Evolutionary conservation across 805 yeast genomes (phyloP).

Genomic region (Lachancea sp.): DNA sequence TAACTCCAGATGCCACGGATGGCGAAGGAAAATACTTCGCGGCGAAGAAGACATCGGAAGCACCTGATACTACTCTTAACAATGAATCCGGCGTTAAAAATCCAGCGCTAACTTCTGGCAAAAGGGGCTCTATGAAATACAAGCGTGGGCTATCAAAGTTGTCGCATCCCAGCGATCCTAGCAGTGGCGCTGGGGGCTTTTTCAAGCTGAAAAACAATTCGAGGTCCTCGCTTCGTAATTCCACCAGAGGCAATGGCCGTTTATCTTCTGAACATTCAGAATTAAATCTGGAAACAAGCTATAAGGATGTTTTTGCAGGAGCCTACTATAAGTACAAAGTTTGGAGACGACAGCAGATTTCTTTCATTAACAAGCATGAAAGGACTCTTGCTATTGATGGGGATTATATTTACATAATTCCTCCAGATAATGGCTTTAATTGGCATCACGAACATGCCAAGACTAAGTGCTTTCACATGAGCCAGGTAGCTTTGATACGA

Average conservation of each 20-base stretch:
- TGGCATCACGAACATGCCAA: conserved; percentile 65
- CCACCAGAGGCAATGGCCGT: conserved; percentile 12
- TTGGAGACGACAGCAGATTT: conserved; percentile 82
- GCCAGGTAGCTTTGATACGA: conserved; percentile 68
- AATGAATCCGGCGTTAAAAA: background rate
- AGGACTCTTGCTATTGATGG: conserved; percentile 86
- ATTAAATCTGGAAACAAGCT: conserved; percentile 17
- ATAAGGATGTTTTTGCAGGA: conserved; percentile 37
- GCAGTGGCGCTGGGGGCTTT: conserved; percentile 17
- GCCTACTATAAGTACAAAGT: conserved; percentile 81
- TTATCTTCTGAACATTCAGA: conserved; percentile 18
- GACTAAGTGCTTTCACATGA: conserved; percentile 79
- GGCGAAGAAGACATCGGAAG: background rate
- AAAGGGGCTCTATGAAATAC: conserved; percentile 17
- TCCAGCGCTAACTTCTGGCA: conserved; percentile 12
- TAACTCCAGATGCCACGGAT: conserved; percentile 32
- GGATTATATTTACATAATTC: conserved; percentile 78
- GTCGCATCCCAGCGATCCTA: background rate
- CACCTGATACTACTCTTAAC: background rate
- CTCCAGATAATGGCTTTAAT: conserved; percentile 71
- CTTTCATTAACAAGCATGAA: conserved; percentile 68
- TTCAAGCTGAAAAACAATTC: conserved; percentile 34
- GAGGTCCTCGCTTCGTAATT: conserved; percentile 26
- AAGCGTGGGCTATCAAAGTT: conserved; percentile 21
- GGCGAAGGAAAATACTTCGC: conserved; percentile 20